phyloP scores from a whole-genome alignment of 2,329 filamentous ascomycete species.

The Trichoderma citrinoviride region DNA sequence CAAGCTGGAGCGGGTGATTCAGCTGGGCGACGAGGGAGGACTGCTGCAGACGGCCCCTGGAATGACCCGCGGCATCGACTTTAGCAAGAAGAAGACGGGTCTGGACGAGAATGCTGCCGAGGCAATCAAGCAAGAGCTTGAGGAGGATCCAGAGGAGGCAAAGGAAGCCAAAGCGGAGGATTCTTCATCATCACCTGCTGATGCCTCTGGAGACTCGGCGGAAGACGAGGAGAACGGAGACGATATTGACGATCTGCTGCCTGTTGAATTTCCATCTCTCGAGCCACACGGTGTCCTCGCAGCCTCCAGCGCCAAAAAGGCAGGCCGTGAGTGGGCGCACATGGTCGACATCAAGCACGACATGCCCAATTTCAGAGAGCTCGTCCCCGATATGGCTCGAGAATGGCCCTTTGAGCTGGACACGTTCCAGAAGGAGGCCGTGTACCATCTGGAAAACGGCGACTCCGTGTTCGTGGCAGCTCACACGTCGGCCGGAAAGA shows the following conservation, averaged over 20 bases:
- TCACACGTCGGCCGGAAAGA: conserved; percentile 97
- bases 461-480: conserved; percentile 98
- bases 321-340: conserved; percentile 90
- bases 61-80: conserved; percentile 72
- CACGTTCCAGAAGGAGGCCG: conserved; percentile 96
- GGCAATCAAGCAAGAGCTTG: conserved; percentile 65
- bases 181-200: conserved; percentile 24
- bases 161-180: conserved; percentile 31
- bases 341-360: conserved; percentile 95
- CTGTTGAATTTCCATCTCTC: conserved; percentile 88
- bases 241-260: conserved; percentile 81
- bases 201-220: conserved; percentile 28
- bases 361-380: conserved; percentile 87
- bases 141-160: conserved; percentile 48
- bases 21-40: conserved; percentile 72
- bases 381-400: conserved; percentile 93
- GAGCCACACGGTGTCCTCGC: conserved; percentile 78
- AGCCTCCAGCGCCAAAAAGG: conserved; percentile 67
- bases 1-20: conserved; percentile 80
- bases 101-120: conserved; percentile 61
- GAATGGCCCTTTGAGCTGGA: conserved; percentile 98
- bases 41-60: conserved; percentile 81
- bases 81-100: conserved; percentile 59
- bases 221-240: conserved; percentile 50
- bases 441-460: conserved; percentile 93